Conservation (phyloP, 164 flowering plant genomes). For the Euptelea pleiosperma region DNA sequence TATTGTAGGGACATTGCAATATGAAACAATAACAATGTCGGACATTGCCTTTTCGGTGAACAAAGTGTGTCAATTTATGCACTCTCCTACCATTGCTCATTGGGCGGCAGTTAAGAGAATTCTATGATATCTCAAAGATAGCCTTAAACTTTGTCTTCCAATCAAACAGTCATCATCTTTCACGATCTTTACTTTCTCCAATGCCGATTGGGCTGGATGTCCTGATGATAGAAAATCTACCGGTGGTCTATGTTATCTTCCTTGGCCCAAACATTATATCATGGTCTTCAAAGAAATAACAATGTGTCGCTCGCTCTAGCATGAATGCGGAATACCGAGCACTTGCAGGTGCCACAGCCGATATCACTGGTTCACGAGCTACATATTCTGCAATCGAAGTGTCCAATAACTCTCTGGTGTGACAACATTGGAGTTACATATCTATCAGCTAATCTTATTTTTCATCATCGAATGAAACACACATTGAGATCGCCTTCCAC, state of each 20-base stretch:
- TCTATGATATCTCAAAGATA: conserved; percentile 5
- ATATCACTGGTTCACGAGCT: neutral
- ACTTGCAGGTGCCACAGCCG: neutral
- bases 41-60: conserved; percentile 11
- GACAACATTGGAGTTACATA: neutral
- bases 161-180: neutral
- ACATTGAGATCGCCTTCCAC: neutral
- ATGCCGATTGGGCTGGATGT: neutral
- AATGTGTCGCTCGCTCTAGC: neutral
- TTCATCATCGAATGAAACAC: neutral
- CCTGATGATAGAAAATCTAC: neutral
- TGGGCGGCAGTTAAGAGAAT: conserved; percentile 8
- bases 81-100: conserved; percentile 1
- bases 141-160: neutral
- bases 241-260: neutral
- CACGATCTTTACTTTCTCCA: neutral
- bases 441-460: neutral
- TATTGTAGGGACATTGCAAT: conserved; percentile 12
- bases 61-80: conserved; percentile 15
- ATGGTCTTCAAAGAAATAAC: conserved; percentile 4
- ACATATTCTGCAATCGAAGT: neutral
- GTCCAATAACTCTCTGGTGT: neutral
- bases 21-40: conserved; percentile 4
- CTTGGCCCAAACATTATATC: conserved; percentile 7
- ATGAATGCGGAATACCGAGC: neutral